A percentile compares a stretch with the other conserved stretches of the same genome.
Conservation (phyloP, 1,284 basidiomycete genomes). For the Bondarzewia mesenterica region DNA sequence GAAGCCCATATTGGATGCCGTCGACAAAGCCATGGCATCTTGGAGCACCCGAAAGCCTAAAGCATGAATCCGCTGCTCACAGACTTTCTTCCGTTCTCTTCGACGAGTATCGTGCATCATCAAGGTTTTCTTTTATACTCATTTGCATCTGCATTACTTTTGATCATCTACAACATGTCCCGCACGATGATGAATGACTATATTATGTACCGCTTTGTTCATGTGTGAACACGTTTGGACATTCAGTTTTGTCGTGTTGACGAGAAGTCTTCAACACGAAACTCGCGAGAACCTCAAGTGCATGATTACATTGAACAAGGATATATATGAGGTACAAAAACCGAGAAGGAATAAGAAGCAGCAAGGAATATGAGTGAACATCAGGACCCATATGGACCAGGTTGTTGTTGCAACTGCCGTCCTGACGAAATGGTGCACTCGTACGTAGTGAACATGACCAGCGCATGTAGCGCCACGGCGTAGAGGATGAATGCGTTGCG, state of each 20-base stretch:
- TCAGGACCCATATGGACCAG: slow-evolving; percentile 23
- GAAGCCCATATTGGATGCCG: slow-evolving; percentile 72
- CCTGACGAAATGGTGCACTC: slow-evolving; percentile 53
- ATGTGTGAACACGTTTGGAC: too few relatives aligned
- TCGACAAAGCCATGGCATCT: slow-evolving; percentile 67
- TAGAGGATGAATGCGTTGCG: slow-evolving; percentile 80
- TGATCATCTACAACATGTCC: too few relatives aligned
- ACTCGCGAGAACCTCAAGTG: too few relatives aligned
- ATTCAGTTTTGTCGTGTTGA: too few relatives aligned
- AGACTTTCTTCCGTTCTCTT: background rate
- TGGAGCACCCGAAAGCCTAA: slow-evolving; percentile 28
- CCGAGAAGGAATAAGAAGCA: background rate
- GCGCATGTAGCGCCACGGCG: slow-evolving; percentile 67
- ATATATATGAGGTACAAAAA: background rate
- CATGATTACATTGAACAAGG: background rate
- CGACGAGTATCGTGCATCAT: too few relatives aligned
- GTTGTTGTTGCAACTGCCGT: slow-evolving; percentile 39
- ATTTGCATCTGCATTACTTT: too few relatives aligned
- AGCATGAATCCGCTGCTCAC: background rate
- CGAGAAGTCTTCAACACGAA: too few relatives aligned
- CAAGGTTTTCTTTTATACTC: too few relatives aligned
- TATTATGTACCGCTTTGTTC: too few relatives aligned
- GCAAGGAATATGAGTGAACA: background rate
- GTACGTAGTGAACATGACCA: slow-evolving; percentile 76
- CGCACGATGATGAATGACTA: too few relatives aligned